These are phyloP conservation scores for Linnemannia hyalina DNA, from an alignment of 192 early-diverging fungal species.

Conservation along the genomic window DNA sequence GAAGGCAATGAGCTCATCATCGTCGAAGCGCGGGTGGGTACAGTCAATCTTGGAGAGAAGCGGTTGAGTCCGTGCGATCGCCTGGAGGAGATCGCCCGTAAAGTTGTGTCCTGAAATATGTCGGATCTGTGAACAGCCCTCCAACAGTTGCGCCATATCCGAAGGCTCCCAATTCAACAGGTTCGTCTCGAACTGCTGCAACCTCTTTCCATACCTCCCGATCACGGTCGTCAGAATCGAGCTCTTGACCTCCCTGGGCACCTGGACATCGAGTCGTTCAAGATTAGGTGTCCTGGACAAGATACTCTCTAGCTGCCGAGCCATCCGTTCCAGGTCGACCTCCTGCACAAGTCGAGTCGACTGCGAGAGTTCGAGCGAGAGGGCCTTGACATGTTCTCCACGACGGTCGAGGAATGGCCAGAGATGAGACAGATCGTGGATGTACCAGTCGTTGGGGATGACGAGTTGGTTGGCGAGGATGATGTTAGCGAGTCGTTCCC, in stretches of 20 bases:
- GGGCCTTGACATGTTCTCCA: background rate
- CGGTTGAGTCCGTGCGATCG: conserved; percentile 27
- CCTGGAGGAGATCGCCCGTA: conserved; percentile 21
- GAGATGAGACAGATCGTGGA: conserved; percentile 26
- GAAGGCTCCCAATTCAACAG: conserved; percentile 29
- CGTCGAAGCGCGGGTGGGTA: conserved; percentile 40
- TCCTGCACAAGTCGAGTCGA: background rate
- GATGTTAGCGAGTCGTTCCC: conserved; percentile 7
- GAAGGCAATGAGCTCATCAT: conserved; percentile 42
- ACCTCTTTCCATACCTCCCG: background rate
- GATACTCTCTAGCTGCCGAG: conserved; percentile 6
- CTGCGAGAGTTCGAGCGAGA: conserved; percentile 22
- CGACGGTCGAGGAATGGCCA: conserved; percentile 38
- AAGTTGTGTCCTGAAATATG: conserved; percentile 37
- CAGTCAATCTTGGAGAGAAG: conserved; percentile 30
- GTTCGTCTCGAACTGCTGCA: conserved; percentile 38
- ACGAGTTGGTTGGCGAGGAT: conserved; percentile 32
- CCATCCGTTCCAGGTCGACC: conserved; percentile 11
- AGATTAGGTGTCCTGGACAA: conserved; percentile 32
- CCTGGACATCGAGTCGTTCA: conserved; percentile 31
- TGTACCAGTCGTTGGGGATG: conserved; percentile 41
- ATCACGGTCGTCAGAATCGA: conserved; percentile 5
- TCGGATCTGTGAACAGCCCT: conserved; percentile 12
- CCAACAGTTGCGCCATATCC: conserved; percentile 22
- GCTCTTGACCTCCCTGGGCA: conserved; percentile 28